phyloP scores from a whole-genome alignment of 352 stramenopile genomes.

The Pythium graminicola region DNA sequence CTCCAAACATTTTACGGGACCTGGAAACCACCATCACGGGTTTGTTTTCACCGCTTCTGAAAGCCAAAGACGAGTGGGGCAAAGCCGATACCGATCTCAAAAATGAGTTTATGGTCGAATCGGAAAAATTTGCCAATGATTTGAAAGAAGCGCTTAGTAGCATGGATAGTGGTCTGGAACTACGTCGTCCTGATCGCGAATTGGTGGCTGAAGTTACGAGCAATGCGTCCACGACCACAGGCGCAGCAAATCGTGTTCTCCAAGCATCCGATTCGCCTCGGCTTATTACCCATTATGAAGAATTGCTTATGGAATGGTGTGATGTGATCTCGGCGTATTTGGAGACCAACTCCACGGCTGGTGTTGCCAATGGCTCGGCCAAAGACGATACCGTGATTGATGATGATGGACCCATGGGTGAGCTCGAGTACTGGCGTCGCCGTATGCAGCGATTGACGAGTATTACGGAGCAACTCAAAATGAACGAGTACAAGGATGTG shows the following conservation, averaged over 20 bases:
- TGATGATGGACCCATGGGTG: conserved; percentile 91
- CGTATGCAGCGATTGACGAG: conserved; percentile 98
- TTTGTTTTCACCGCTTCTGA: conserved; percentile 90
- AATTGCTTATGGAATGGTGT: conserved; percentile 96
- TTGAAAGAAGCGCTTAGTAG: conserved; percentile 94
- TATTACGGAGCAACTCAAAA: conserved; percentile 97
- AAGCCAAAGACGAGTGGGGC: conserved; percentile 93
- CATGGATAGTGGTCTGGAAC: conserved; percentile 92
- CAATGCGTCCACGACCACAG: conserved; percentile 25
- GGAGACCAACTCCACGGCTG: conserved; percentile 75
- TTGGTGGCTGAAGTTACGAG: conserved; percentile 52
- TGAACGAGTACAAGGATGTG: conserved; percentile 94
- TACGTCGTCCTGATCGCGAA: conserved; percentile 83
- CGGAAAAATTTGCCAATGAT: conserved; percentile 91
- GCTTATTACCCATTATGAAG: conserved; percentile 92
- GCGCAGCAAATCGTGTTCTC: conserved; percentile 45
- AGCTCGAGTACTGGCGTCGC: conserved; percentile 96
- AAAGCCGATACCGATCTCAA: conserved; percentile 91
- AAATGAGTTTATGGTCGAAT: conserved; percentile 91
- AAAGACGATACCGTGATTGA: conserved; percentile 66
- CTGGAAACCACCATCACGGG: conserved; percentile 72
- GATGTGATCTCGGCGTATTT: conserved; percentile 94
- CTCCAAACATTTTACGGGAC: conserved; percentile 73
- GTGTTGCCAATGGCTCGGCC: conserved; percentile 7
- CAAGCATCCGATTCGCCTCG: conserved; percentile 83